Conservation (phyloP, 2,329 filamentous ascomycete genomes). For the Apiospora phragmitis region DNA sequence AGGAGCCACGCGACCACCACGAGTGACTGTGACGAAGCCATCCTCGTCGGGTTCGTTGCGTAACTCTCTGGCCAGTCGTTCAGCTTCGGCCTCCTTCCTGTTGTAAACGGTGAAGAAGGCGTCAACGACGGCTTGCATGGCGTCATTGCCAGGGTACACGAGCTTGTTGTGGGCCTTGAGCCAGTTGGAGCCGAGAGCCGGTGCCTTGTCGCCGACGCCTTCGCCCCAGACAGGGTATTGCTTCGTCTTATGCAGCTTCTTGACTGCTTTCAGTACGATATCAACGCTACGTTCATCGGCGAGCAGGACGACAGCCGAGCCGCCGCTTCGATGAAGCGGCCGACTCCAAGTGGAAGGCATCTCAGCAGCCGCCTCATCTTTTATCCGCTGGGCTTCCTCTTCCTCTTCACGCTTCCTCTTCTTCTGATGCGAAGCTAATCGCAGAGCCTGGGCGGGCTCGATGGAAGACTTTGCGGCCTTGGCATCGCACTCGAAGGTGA, state of each 20-base stretch:
- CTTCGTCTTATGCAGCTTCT: conserved; percentile 60
- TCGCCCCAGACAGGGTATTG: conserved; percentile 69
- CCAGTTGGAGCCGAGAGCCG: conserved; percentile 58
- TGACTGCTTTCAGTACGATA: conserved; percentile 72
- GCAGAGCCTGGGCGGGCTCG: conserved; percentile 45
- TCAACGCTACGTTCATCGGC: conserved; percentile 81
- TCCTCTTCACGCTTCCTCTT: conserved; percentile 49
- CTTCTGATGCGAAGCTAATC: conserved; percentile 43
- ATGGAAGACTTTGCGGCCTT: conserved; percentile 38
- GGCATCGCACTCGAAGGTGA: conserved; percentile 70
- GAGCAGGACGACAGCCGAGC: conserved; percentile 78
- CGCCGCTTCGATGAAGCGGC: conserved; percentile 69
- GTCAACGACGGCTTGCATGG: conserved; percentile 75
- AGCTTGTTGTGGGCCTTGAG: conserved; percentile 68
- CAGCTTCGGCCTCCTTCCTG: conserved; percentile 65
- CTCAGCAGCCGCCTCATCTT: conserved; percentile 57
- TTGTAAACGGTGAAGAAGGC: conserved; percentile 84
- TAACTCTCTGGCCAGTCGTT: conserved; percentile 60
- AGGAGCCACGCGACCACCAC: conserved; percentile 73
- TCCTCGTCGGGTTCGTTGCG: conserved; percentile 88
- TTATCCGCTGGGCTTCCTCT: conserved; percentile 40
- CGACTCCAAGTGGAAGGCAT: conserved; percentile 76
- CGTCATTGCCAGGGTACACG: conserved; percentile 66
- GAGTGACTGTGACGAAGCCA: conserved; percentile 89
- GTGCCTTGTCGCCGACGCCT: conserved; percentile 56